A percentile compares a stretch with the other conserved stretches of the same genome.
Conservation (phyloP, 2,329 filamentous ascomycete genomes). For the Xylaria sp. region DNA sequence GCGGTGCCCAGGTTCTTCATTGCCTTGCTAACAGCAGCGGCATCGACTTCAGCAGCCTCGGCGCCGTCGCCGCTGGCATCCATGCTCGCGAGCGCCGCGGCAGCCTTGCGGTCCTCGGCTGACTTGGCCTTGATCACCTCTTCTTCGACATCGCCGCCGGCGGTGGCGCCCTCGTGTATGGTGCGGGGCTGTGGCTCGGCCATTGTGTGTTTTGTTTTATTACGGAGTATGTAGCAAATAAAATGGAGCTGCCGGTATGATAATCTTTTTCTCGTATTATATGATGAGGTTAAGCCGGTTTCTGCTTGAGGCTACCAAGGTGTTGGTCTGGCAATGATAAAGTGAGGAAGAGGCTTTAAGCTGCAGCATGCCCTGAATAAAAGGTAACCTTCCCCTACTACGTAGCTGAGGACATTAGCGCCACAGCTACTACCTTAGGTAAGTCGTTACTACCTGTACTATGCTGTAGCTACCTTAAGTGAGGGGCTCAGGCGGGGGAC, state of each 20-base stretch:
- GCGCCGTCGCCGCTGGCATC: conserved; percentile 60
- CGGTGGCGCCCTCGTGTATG: conserved; percentile 69
- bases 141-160: conserved; percentile 66
- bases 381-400: neutral
- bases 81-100: conserved; percentile 77
- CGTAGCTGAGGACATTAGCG: neutral
- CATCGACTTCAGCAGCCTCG: conserved; percentile 67
- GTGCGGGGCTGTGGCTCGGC: conserved; percentile 68
- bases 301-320: neutral
- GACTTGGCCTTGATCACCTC: conserved; percentile 67
- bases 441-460: neutral
- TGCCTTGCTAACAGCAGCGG: conserved; percentile 76
- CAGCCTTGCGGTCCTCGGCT: conserved; percentile 81
- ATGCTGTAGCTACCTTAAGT: neutral
- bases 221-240: neutral
- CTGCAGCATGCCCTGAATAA: neutral
- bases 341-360: neutral
- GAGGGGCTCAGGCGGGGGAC: conserved; percentile 1
- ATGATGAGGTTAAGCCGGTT: neutral
- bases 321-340: neutral
- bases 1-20: conserved; percentile 69
- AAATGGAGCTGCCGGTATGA: neutral
- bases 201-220: conserved; percentile 55
- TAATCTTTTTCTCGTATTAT: neutral
- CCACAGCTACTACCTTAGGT: neutral